These are phyloP conservation scores for Castanea mollissima DNA, from an alignment of 306 rosid species.

Conservation along the genomic window DNA sequence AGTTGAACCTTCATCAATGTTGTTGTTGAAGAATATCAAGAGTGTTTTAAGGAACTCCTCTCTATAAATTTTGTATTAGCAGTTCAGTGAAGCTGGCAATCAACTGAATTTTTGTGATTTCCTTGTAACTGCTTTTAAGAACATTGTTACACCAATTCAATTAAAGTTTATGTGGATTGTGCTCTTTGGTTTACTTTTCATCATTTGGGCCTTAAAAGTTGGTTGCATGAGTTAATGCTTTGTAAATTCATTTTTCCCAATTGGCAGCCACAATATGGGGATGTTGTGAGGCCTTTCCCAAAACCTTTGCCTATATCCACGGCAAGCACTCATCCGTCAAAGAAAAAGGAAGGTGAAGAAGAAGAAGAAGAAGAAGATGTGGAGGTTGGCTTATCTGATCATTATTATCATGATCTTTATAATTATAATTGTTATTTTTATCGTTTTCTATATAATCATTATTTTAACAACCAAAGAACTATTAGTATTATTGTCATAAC, in stretches of 20 bases:
- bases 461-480: too few relatives aligned
- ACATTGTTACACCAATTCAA: not conserved
- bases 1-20: not conserved
- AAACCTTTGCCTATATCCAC: slow-evolving; percentile 60
- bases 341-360: slow-evolving; percentile 52
- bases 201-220: not conserved
- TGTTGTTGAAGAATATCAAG: not conserved
- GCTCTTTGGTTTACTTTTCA: not conserved
- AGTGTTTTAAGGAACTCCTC: not conserved
- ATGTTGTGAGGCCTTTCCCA: slow-evolving; percentile 62
- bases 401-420: not conserved
- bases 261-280: slow-evolving; percentile 63
- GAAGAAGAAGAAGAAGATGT: slow-evolving; percentile 35
- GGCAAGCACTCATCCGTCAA: slow-evolving; percentile 31
- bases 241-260: not conserved
- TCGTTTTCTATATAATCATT: too few relatives aligned
- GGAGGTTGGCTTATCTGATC: slow-evolving; percentile 47
- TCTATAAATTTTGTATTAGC: not conserved
- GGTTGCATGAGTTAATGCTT: not conserved
- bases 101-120: not conserved
- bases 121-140: not conserved
- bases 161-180: not conserved
- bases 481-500: too few relatives aligned
- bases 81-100: not conserved
- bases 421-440: not conserved